phyloP scores from a whole-genome alignment of 2,329 filamentous ascomycete species.

The Cladosporium sp. region DNA sequence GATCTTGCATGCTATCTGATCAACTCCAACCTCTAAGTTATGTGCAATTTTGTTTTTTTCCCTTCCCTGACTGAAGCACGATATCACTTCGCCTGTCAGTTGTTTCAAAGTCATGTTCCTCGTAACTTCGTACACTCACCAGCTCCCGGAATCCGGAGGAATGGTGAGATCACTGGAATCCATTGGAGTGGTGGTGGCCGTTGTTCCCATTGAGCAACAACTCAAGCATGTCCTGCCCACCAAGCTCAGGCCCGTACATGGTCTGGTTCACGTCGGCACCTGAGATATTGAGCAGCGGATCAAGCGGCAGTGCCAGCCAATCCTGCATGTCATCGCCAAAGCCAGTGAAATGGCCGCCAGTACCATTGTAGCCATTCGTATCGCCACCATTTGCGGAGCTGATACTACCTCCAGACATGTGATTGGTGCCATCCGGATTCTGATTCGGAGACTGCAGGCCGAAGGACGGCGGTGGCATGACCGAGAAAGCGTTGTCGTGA shows the following conservation, averaged over 20 bases:
- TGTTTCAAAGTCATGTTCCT: background rate
- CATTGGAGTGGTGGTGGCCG: conserved; percentile 7
- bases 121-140: conserved; percentile 9
- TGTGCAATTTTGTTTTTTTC: background rate
- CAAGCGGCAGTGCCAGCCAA: conserved; percentile 64
- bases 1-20: background rate
- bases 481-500: conserved; percentile 44
- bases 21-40: background rate
- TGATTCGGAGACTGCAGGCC: conserved; percentile 33
- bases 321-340: conserved; percentile 47
- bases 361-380: conserved; percentile 25
- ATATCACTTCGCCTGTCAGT: background rate
- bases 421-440: conserved; percentile 29
- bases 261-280: conserved; percentile 60
- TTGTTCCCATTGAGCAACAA: conserved; percentile 41
- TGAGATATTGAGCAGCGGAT: conserved; percentile 60
- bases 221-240: conserved; percentile 56
- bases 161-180: conserved; percentile 8
- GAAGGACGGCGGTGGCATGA: conserved; percentile 53
- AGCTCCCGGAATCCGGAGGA: background rate
- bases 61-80: background rate
- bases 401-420: conserved; percentile 36
- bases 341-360: conserved; percentile 25
- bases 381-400: conserved; percentile 28
- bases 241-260: conserved; percentile 65